A percentile compares a stretch with the other conserved stretches of the same genome.
Conservation (phyloP, 495 filamentous ascomycete species). For the Peziza echinospora region DNA sequence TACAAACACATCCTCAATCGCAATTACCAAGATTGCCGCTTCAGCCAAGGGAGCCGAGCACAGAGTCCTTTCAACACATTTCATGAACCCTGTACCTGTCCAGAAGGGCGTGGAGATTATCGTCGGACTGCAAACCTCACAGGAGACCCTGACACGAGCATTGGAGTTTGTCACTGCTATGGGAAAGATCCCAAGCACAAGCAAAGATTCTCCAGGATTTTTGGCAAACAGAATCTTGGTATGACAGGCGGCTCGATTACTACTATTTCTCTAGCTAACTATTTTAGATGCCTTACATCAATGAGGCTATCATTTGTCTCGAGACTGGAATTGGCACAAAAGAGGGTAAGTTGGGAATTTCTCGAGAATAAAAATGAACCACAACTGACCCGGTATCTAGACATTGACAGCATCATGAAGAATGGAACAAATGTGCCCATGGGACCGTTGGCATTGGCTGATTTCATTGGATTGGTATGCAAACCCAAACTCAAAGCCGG, state of each 20-base stretch:
- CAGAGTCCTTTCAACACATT: conserved; percentile 86
- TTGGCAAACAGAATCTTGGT: conserved; percentile 75
- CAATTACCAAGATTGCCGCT: conserved; percentile 86
- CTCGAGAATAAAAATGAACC: too few species aligned
- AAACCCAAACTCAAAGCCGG: neutral
- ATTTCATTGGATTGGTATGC: conserved; percentile 65
- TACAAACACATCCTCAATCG: conserved; percentile 94
- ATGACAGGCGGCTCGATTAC: too few species aligned
- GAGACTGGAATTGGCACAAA: conserved; percentile 75
- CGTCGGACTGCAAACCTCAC: conserved; percentile 70
- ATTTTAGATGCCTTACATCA: conserved; percentile 78
- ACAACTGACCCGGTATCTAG: neutral
- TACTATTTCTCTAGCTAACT: neutral
- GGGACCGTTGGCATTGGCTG: conserved; percentile 81
- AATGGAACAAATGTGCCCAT: conserved; percentile 97
- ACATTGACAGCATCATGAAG: conserved; percentile 97
- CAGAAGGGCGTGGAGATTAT: conserved; percentile 99
- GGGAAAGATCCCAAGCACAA: conserved; percentile 77
- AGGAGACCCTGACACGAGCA: conserved; percentile 60
- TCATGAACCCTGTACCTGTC: conserved; percentile 97
- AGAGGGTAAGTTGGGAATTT: conserved; percentile 26
- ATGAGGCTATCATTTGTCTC: conserved; percentile 90
- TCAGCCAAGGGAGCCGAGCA: conserved; percentile 57
- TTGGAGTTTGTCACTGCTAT: conserved; percentile 70
- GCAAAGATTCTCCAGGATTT: conserved; percentile 81